Evolutionary conservation across 192 early-diverging fungal genomes (phyloP), one percentile per base, ranked within the genome.

Genomic region (Podila epigama): DNA sequence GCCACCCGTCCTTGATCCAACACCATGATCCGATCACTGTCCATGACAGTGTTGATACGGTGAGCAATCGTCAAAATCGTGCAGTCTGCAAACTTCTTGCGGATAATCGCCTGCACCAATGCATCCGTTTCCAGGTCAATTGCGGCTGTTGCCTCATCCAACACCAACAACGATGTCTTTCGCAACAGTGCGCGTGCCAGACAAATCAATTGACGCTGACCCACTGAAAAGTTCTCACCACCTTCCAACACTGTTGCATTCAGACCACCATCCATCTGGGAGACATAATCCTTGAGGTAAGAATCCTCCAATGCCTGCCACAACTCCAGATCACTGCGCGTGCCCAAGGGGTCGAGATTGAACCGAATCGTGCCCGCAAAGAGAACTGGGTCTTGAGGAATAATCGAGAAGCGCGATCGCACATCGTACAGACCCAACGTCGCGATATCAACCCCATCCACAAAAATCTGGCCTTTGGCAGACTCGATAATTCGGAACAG

Each of bases 31-130:
- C 89, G 79, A 78, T 96, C 94, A 59, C 93, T 95, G 57, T 91
- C 92, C 59, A 92, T 91, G 22, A 97, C 87, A 0, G 95, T 95
- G 59, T 89, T 86, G 36, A 95, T 63, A 15, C 95, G 88, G 65
- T 98, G 97, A 5, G 97, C 97, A 70, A 98, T 94, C 65, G 89
- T 91, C 52, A 98, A 72, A 50, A 97, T 82, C 8, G 97, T 97
- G 34, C 87, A 87, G 41, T 90, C 80, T 25, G 77, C 81, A 78
- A 96, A 94, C 65, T 88, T 82, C 25, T 85, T 79, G 27, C 91
- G 83, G 59, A 98, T 95, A 1, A 95, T 92, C 27, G 79, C 72
- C 85, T 98, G 97, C 73, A 98, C 96, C n/a, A 84, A 78, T 36
- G 84, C 84, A 75, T 98, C 97, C 0, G 94, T 96, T 55, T 88